These are phyloP conservation scores for Cylindrotheca closterium DNA, from an alignment of 108 stramenopile species.

Conservation along the genomic window DNA sequence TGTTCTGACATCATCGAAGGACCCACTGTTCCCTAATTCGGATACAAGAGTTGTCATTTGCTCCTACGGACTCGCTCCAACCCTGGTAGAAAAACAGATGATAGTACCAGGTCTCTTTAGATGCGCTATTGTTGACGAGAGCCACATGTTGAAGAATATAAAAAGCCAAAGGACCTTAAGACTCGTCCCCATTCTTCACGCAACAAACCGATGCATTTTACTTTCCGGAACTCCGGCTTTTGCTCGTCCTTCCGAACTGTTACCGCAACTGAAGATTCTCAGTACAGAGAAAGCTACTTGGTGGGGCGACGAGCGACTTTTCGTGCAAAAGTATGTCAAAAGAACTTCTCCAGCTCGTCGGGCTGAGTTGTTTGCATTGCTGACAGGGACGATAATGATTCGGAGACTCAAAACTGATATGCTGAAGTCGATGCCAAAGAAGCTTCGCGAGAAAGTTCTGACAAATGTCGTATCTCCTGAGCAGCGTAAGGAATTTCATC, in stretches of 20 bases:
- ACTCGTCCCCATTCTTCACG: slow-evolving; percentile 77
- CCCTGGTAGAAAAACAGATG: slow-evolving; percentile 45
- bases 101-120: slow-evolving; percentile 71
- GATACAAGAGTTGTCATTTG: slow-evolving; percentile 75
- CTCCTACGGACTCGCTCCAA: slow-evolving; percentile 78
- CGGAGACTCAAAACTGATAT: slow-evolving; percentile 93
- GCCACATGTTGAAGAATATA: slow-evolving; percentile 92
- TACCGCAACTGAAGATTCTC: slow-evolving; percentile 89
- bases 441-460: slow-evolving; percentile 70
- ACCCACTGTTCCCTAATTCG: slow-evolving; percentile 40
- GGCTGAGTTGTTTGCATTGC: slow-evolving; percentile 90
- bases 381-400: slow-evolving; percentile 94
- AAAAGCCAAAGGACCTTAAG: slow-evolving; percentile 75
- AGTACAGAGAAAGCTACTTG: slow-evolving; percentile 54
- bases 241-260: slow-evolving; percentile 91
- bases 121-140: slow-evolving; percentile 94
- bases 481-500: slow-evolving; percentile 44
- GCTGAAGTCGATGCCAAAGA: slow-evolving; percentile 86
- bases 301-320: slow-evolving; percentile 74
- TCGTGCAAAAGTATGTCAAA: slow-evolving; percentile 79
- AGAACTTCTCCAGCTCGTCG: slow-evolving; percentile 33
- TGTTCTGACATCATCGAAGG: slow-evolving; percentile 71
- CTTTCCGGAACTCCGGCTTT: slow-evolving; percentile 97
- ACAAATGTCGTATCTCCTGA: slow-evolving; percentile 50
- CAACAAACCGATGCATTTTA: slow-evolving; percentile 77